phyloP scores from a whole-genome alignment of 2,329 filamentous ascomycete genomes.

The Pseudogymnoascus sp. region DNA sequence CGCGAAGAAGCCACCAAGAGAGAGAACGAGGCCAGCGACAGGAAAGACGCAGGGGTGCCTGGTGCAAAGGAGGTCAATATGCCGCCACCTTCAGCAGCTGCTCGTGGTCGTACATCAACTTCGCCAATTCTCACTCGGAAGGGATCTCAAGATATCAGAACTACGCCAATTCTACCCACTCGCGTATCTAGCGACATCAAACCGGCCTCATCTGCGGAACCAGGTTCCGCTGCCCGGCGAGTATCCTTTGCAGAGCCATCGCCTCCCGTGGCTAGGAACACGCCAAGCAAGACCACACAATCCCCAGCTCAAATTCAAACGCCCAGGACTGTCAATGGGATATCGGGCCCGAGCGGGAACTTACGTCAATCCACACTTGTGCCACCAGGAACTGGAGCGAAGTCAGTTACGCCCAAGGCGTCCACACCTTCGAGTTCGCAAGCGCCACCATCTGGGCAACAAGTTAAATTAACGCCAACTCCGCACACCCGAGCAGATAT shows the following conservation, averaged over 20 bases:
- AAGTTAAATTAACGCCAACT: neutral
- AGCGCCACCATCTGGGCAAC: neutral
- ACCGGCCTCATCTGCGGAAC: neutral
- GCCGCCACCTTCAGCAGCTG: neutral
- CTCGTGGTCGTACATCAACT: neutral
- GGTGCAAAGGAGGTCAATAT: neutral
- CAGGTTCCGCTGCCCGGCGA: neutral
- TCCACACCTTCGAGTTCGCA: neutral
- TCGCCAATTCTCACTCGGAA: neutral
- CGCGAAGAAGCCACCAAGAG: neutral
- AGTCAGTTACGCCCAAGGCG: neutral
- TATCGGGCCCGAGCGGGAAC: neutral
- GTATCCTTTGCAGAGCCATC: neutral
- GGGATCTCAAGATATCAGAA: neutral
- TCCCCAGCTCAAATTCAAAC: neutral
- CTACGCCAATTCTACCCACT: neutral
- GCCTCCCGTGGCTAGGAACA: neutral
- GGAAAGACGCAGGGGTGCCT: neutral
- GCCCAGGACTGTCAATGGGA: neutral
- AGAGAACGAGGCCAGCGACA: neutral
- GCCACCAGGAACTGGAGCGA: neutral
- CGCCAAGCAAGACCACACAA: neutral
- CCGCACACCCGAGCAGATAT: neutral
- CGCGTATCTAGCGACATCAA: neutral
- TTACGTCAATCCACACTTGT: neutral